phyloP scores from a whole-genome alignment of 176 grass and related monocot species.

The Pharus latifolius region DNA sequence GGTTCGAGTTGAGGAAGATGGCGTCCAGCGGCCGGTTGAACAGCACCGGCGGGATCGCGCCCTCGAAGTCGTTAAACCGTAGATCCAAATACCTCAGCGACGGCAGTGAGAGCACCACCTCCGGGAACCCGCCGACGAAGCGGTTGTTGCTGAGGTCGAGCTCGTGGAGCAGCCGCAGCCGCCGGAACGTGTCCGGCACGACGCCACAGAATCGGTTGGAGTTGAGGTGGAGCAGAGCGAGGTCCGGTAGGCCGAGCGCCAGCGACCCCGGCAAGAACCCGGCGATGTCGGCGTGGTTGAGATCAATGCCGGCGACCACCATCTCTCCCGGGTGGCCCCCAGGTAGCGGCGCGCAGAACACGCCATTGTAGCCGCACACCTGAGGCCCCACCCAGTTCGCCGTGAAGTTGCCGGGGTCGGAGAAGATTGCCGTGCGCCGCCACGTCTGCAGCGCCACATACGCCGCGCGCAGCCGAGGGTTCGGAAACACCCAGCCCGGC shows the following conservation, averaged over 20 bases:
- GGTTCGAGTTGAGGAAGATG: slow-evolving; percentile 84
- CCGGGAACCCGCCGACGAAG: slow-evolving; percentile 64
- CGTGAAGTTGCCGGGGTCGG: slow-evolving; percentile 60
- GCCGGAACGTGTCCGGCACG: slow-evolving; percentile 37
- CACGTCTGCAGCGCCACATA: slow-evolving; percentile 81
- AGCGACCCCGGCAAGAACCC: slow-evolving; percentile 46
- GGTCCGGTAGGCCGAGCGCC: slow-evolving; percentile 51
- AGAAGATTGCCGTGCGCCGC: slow-evolving; percentile 93
- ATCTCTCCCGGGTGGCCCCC: too few species aligned
- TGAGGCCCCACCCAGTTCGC: slow-evolving; percentile 58
- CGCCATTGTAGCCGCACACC: slow-evolving; percentile 72
- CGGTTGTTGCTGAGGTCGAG: slow-evolving; percentile 98
- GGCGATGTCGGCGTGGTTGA: slow-evolving; percentile 85
- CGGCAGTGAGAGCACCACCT: slow-evolving; percentile 29
- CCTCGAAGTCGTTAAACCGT: slow-evolving; percentile 87
- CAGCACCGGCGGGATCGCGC: slow-evolving; percentile 41
- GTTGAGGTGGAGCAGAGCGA: slow-evolving; percentile 81
- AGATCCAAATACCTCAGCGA: slow-evolving; percentile 63
- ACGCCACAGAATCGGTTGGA: slow-evolving; percentile 94
- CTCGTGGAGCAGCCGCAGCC: slow-evolving; percentile 50
- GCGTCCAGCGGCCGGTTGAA: slow-evolving; percentile 73
- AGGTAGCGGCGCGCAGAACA: slow-evolving; percentile 43
- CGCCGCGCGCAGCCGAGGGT: slow-evolving; percentile 42
- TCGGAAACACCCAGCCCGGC: slow-evolving; percentile 45
- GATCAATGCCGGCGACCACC: slow-evolving; percentile 74